Percentiles rank a stretch among this genome's conserved stretches.
Evolutionary conservation across 495 filamentous ascomycete species (phyloP).

Genomic region (Lindgomyces ingoldianus): DNA sequence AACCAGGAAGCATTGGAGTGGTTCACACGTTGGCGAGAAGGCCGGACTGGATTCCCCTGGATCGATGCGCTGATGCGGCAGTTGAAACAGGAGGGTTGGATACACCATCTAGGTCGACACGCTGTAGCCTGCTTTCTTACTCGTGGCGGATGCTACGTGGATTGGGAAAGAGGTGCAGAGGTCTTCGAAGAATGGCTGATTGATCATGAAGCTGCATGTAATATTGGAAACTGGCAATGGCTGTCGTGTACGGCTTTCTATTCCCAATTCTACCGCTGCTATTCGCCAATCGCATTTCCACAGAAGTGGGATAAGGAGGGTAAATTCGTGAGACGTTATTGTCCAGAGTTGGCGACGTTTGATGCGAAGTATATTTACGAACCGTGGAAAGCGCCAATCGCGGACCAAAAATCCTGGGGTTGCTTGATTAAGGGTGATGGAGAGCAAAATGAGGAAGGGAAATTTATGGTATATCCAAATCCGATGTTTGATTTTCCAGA

Average conservation of each 20-base stretch:
- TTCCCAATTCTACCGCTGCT: slow-evolving; percentile 64
- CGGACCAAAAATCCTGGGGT: slow-evolving; percentile 60
- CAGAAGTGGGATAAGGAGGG: slow-evolving; percentile 68
- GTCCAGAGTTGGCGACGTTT: slow-evolving; percentile 61
- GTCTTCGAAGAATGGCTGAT: slow-evolving; percentile 73
- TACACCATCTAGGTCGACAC: slow-evolving; percentile 72
- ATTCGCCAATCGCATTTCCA: slow-evolving; percentile 65
- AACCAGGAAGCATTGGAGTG: slow-evolving; percentile 57
- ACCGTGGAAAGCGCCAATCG: slow-evolving; percentile 67
- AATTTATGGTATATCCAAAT: slow-evolving; percentile 58
- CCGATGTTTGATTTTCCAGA: slow-evolving; percentile 72
- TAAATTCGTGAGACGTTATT: slow-evolving; percentile 58
- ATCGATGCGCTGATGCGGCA: slow-evolving; percentile 77
- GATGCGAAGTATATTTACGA: slow-evolving; percentile 71
- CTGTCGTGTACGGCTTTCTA: slow-evolving; percentile 71
- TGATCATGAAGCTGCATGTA: slow-evolving; percentile 70
- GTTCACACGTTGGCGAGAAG: slow-evolving; percentile 65
- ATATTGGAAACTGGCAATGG: slow-evolving; percentile 75
- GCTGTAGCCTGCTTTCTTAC: slow-evolving; percentile 73
- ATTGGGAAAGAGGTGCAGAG: slow-evolving; percentile 72
- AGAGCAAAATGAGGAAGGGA: slow-evolving; percentile 38
- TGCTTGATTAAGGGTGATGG: slow-evolving; percentile 59
- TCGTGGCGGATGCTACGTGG: slow-evolving; percentile 69
- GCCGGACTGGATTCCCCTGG: slow-evolving; percentile 69
- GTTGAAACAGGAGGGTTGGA: slow-evolving; percentile 68